These are phyloP conservation scores for Exophiala lecanii-corni DNA, from an alignment of 2,329 filamentous ascomycete genomes.

Conservation along the genomic window DNA sequence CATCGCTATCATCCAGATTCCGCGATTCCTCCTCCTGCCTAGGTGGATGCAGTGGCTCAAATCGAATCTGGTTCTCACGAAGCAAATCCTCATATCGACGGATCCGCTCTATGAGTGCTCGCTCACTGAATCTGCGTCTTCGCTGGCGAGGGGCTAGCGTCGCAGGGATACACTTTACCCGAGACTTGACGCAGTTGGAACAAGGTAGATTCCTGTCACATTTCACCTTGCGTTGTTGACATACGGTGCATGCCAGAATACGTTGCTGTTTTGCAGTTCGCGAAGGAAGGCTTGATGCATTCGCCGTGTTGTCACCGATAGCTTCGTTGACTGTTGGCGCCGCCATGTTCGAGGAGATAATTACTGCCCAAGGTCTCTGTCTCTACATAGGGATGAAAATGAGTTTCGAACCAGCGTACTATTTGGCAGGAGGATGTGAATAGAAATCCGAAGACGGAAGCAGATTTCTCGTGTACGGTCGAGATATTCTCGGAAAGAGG, in stretches of 20 bases:
- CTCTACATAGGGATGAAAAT: no score
- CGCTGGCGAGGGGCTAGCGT: constrained; percentile 50
- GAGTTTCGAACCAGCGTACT: no score
- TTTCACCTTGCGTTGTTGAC: constrained; percentile 60
- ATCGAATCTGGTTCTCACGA: constrained; percentile 60
- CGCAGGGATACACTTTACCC: constrained; percentile 51
- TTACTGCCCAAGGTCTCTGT: no score
- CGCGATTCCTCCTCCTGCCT: constrained; percentile 2
- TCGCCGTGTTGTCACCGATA: no score
- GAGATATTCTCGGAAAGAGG: no score
- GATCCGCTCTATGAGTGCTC: constrained; percentile 63
- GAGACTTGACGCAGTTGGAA: constrained; percentile 61
- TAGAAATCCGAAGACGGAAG: no score
- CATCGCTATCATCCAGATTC: not conserved
- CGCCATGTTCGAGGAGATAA: no score
- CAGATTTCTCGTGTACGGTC: no score
- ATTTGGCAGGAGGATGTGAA: no score
- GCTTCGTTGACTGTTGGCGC: no score
- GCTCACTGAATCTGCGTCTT: constrained; percentile 62
- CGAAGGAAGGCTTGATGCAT: no score
- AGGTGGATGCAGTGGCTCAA: constrained; percentile 56
- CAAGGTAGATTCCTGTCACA: constrained; percentile 71
- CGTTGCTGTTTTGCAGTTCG: not conserved
- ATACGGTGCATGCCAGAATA: not conserved
- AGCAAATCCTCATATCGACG: constrained; percentile 64